A percentile compares a stretch with the other conserved stretches of the same genome.
Conservation (phyloP, 2,329 filamentous ascomycete genomes). For the Clathrospora elynae region DNA sequence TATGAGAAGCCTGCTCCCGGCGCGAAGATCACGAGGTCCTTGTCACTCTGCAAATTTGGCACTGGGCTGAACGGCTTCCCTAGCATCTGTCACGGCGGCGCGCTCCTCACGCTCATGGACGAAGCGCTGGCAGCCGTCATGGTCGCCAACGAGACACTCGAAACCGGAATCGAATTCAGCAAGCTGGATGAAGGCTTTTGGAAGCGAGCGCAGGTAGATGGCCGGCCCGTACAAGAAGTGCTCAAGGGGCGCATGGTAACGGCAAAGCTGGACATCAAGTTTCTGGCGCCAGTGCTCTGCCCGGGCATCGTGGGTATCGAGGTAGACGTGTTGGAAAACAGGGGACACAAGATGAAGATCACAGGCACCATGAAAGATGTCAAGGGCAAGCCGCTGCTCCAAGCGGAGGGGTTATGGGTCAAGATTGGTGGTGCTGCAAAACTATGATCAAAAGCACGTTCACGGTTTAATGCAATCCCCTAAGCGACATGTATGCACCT, state of each 20-base stretch:
- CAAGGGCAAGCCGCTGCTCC: conserved; percentile 26
- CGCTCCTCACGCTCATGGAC: conserved; percentile 68
- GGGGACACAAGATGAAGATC: conserved; percentile 28
- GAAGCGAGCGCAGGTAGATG: conserved; percentile 12
- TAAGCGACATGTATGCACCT: conserved; percentile 1
- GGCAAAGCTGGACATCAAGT: conserved; percentile 28
- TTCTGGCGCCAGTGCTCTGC: conserved; percentile 30
- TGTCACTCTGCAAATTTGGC: conserved; percentile 29
- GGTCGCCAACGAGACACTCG: conserved; percentile 22
- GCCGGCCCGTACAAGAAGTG: conserved; percentile 15
- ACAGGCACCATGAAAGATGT: conserved; percentile 32
- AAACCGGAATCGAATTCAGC: conserved; percentile 9
- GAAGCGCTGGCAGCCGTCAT: conserved; percentile 55
- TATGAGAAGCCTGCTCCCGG: conserved; percentile 24
- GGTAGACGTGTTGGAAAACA: conserved; percentile 26
- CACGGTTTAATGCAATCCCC: not conserved
- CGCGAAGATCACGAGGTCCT: conserved; percentile 14
- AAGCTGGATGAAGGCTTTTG: conserved; percentile 8
- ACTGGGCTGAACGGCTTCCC: conserved; percentile 66
- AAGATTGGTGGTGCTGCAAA: conserved; percentile 24
- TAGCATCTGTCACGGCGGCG: conserved; percentile 70
- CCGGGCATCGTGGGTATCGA: conserved; percentile 35
- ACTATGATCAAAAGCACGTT: conserved; percentile 11
- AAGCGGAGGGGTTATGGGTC: conserved; percentile 31
- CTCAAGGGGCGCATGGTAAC: conserved; percentile 30